Conservation (phyloP, 164 flowering plant species). For the Annona cherimola region DNA sequence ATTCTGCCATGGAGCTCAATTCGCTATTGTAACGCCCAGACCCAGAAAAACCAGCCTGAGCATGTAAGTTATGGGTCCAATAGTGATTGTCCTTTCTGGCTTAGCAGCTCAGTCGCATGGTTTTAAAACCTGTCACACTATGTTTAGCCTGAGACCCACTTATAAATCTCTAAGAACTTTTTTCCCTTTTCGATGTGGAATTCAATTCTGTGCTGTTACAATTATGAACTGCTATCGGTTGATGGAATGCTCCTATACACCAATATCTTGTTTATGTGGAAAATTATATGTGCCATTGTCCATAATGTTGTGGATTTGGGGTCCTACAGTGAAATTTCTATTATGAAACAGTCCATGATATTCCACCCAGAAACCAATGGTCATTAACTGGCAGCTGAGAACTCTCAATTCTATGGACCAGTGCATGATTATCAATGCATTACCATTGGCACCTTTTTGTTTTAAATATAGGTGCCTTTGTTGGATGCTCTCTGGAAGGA, state of each 20-base stretch:
- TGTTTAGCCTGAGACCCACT: no score
- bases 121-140: no score
- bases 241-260: not conserved
- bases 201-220: not conserved
- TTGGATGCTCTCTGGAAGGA: slow-evolving; percentile 92
- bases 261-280: not conserved
- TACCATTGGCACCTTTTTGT: not conserved
- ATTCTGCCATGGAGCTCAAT: not conserved
- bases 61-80: not conserved
- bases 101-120: no score
- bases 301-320: not conserved
- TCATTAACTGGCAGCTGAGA: not conserved
- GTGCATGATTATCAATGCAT: not conserved
- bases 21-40: not conserved
- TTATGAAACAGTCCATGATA: not conserved
- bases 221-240: not conserved
- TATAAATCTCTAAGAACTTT: no score
- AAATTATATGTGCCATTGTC: not conserved
- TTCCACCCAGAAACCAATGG: not conserved
- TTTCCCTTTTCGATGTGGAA: not conserved
- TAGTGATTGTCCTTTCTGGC: not conserved
- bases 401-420: not conserved
- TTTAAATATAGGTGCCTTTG: slow-evolving; percentile 66
- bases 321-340: not conserved
- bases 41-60: not conserved